These are phyloP conservation scores for Cladosporium sp. DNA, from an alignment of 2,329 filamentous ascomycete species.

Conservation along the genomic window DNA sequence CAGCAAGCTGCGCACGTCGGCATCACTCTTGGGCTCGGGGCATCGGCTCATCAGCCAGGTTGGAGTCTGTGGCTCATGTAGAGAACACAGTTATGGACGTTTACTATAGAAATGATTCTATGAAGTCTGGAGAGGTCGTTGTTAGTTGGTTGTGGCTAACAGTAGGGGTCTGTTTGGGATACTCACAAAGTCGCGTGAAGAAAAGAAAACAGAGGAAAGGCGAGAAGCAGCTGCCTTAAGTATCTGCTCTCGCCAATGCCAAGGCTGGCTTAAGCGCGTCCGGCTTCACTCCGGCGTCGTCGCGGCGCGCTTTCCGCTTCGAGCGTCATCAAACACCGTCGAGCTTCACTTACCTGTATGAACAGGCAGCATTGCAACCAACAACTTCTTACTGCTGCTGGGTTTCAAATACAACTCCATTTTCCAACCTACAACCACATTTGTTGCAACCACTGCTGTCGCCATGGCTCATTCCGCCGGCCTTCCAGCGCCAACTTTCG, in stretches of 20 bases:
- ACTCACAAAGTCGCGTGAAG: slow-evolving; percentile 13
- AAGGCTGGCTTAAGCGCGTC: background rate
- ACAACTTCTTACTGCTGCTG: background rate
- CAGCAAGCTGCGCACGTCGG: slow-evolving; percentile 21
- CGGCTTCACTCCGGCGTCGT: background rate
- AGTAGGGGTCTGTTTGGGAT: background rate
- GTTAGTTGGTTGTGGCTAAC: background rate
- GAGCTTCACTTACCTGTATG: slow-evolving; percentile 5
- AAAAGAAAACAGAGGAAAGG: background rate
- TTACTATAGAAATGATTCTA: slow-evolving; percentile 19
- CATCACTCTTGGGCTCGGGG: slow-evolving; percentile 33
- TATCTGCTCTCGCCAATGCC: background rate
- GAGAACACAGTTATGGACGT: slow-evolving; percentile 18
- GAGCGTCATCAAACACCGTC: slow-evolving; percentile 4
- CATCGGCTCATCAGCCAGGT: slow-evolving; percentile 32
- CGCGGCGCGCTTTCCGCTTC: background rate
- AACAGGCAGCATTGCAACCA: background rate
- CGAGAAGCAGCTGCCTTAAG: background rate
- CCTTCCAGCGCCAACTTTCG: slow-evolving; percentile 66
- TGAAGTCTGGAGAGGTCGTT: slow-evolving; percentile 14
- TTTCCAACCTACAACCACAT: background rate
- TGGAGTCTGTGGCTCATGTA: slow-evolving; percentile 27
- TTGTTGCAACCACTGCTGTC: background rate
- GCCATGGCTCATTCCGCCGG: slow-evolving; percentile 7
- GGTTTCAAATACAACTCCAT: background rate